phyloP scores from a whole-genome alignment of 2,329 filamentous ascomycete genomes.

The Diaporthe ampelina region DNA sequence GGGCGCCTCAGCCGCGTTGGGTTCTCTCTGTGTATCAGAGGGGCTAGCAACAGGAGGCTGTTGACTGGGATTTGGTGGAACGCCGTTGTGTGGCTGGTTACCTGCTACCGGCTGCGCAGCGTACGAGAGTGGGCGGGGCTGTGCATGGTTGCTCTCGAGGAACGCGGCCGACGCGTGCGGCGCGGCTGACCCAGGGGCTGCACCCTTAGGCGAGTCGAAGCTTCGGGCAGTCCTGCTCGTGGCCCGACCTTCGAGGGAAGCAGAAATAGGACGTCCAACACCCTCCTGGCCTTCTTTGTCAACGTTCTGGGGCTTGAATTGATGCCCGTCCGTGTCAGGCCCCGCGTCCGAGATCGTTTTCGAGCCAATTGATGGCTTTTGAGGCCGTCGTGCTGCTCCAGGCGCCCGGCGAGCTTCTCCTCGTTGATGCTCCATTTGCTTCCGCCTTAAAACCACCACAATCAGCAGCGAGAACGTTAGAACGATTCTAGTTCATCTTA shows the following conservation, averaged over 20 bases:
- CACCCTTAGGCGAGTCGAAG: constrained; percentile 2
- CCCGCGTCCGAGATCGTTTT: neutral
- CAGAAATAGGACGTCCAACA: neutral
- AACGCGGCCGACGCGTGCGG: constrained; percentile 19
- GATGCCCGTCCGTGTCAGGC: neutral
- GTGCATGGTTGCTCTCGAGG: neutral
- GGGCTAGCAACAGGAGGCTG: neutral
- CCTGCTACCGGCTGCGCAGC: neutral
- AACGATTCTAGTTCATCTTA: neutral
- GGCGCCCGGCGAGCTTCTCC: neutral
- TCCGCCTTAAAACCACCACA: neutral
- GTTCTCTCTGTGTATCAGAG: neutral
- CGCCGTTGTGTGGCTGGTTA: constrained; percentile 5
- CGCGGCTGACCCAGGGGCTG: neutral
- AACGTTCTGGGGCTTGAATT: neutral
- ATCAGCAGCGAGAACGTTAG: neutral
- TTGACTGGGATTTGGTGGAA: neutral
- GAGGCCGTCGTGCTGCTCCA: neutral
- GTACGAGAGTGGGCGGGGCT: neutral
- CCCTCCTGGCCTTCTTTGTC: neutral
- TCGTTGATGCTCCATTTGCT: constrained; percentile 7
- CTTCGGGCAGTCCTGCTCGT: neutral
- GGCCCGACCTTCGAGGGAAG: neutral
- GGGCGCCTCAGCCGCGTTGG: neutral
- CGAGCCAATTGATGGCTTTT: neutral